Conservation (phyloP, 257 asterid species). For the Jaltomata sinuosa region DNA sequence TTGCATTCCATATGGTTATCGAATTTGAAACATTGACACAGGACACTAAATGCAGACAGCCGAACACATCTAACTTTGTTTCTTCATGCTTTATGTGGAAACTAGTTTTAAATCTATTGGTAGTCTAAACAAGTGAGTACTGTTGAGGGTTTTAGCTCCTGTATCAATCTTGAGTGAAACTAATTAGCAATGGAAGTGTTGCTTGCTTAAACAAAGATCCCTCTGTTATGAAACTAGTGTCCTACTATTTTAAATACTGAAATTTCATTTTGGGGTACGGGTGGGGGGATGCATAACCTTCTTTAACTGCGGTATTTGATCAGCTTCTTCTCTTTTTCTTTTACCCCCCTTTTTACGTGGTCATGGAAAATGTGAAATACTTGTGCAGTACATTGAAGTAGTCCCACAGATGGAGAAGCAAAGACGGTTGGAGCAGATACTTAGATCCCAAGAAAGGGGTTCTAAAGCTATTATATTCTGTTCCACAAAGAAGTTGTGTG, state of each 20-base stretch:
- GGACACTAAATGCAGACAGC: neutral
- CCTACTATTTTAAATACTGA: neutral
- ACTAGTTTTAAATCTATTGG: neutral
- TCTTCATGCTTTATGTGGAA: neutral
- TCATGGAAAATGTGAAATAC: neutral
- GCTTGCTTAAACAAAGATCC: neutral
- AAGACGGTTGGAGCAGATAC: slow-evolving; percentile 89
- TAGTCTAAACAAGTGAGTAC: neutral
- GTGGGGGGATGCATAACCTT: neutral
- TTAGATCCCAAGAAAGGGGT: slow-evolving; percentile 84
- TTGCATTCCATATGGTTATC: neutral
- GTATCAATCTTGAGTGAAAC: neutral
- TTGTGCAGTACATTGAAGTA: slow-evolving; percentile 67
- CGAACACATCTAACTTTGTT: neutral
- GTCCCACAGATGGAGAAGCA: slow-evolving; percentile 95
- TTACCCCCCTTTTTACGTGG: neutral
- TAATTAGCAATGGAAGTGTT: neutral
- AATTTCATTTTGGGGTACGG: neutral
- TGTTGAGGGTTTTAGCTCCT: neutral
- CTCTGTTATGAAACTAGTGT: neutral
- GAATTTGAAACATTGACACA: neutral
- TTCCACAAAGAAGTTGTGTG: slow-evolving; percentile 88
- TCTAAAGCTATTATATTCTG: slow-evolving; percentile 78
- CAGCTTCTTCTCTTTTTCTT: neutral
- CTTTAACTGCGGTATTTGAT: neutral